These are phyloP conservation scores for Capillidium heterosporum DNA, from an alignment of 371 early-diverging fungal species.

Conservation along the genomic window DNA sequence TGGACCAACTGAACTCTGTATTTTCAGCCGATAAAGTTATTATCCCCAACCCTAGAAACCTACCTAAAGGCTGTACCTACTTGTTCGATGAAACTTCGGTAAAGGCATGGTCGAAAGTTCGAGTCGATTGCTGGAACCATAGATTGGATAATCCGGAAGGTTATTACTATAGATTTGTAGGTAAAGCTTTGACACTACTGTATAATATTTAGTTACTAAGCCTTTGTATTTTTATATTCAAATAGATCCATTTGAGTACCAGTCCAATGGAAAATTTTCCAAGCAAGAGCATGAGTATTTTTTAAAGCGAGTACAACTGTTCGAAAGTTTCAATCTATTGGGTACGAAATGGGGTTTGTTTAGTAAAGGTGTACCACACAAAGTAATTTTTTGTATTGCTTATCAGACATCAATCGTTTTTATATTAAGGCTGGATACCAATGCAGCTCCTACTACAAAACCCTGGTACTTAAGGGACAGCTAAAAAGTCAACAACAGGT, in stretches of 20 bases:
- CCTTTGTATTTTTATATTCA: neutral
- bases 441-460: constrained; percentile 39
- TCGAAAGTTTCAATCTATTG: constrained; percentile 24
- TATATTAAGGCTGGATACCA: constrained; percentile 30
- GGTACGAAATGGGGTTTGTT: constrained; percentile 41
- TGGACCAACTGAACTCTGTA: no score
- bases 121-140: constrained; percentile 38
- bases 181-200: no score
- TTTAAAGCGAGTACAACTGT: constrained; percentile 30
- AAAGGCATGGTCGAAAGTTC: constrained; percentile 31
- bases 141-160: constrained; percentile 29
- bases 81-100: constrained; percentile 29
- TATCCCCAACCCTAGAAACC: neutral
- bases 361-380: constrained; percentile 28
- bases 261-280: constrained; percentile 33
- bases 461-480: constrained; percentile 21
- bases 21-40: no score
- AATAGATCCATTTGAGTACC: constrained; percentile 30
- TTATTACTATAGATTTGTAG: constrained; percentile 52
- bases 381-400: constrained; percentile 11
- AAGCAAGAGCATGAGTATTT: constrained; percentile 23
- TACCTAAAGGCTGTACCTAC: constrained; percentile 18
- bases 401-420: neutral
- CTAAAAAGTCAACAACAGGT: constrained; percentile 27
- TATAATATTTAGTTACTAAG: neutral